Conservation (phyloP, 129 eudicot genomes). For the Tanacetum coccineum region DNA sequence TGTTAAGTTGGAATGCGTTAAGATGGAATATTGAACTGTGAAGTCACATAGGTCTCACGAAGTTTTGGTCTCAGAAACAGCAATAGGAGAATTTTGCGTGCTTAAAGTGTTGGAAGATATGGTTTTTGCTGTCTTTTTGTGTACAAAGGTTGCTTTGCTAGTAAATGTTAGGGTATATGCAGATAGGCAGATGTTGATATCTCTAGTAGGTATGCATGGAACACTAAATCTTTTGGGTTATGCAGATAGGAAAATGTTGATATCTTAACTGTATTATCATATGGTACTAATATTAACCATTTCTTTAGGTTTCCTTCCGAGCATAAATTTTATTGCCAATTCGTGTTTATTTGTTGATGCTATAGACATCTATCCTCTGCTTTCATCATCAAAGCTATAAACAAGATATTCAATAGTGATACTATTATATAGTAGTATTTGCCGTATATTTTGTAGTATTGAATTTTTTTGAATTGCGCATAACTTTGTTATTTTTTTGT, state of each 20-base stretch:
- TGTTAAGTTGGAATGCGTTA: background rate
- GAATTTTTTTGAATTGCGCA: too few species aligned
- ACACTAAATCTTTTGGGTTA: background rate
- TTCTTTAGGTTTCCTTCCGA: background rate
- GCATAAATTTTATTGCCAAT: background rate
- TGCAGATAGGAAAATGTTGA: background rate
- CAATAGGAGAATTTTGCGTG: background rate
- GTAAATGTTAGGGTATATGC: slow-evolving; percentile 17
- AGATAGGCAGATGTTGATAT: slow-evolving; percentile 15
- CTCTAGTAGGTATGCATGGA: background rate
- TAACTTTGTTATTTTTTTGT: too few species aligned
- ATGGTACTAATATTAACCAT: background rate
- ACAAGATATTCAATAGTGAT: too few species aligned
- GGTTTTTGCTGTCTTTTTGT: slow-evolving; percentile 8
- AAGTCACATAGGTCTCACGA: slow-evolving; percentile 3
- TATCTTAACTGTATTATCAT: background rate
- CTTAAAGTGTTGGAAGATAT: slow-evolving; percentile 13
- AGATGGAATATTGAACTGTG: too few species aligned
- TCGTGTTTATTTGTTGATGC: background rate
- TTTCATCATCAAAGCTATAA: too few species aligned
- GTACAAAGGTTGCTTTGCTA: background rate
- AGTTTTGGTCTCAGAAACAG: slow-evolving; percentile 11
- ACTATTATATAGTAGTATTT: too few species aligned
- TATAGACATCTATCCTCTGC: background rate
- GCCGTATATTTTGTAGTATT: too few species aligned